Base-by-base conservation (phyloP, 139 green algal genomes). In the Mesostigma viride region DNA sequence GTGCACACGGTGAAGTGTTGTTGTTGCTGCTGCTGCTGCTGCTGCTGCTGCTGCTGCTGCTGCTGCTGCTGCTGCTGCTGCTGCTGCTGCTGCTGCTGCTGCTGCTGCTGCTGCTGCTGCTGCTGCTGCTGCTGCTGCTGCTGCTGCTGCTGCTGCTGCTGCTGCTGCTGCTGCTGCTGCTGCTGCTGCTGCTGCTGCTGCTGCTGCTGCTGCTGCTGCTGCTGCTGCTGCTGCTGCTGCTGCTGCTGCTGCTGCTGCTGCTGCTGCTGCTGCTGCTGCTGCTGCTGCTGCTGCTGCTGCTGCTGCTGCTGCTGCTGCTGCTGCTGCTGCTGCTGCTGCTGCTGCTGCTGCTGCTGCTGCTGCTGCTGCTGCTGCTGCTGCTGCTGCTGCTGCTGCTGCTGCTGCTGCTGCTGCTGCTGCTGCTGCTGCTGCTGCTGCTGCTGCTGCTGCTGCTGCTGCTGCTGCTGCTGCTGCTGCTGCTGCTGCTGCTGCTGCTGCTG, bases 201-300 rank as follows among this genome's bases (percentile, higher is more conserved):
- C 40, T 51, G 40, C 40, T 51, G 40, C 40, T 51, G 40, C 40
- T 51, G 40, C 40, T 51, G 40, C 40, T 51, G 40, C 40, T 51
- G 40, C 40, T 51, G 40, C 40, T 51, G 40, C 40, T 51, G 40
- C 40, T 51, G 40, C 40, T 51, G 40, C 40, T 51, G 40, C 40
- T 51, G 40, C 40, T 51, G 40, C 40, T 51, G 40, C 40, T 51
- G 40, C 40, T 51, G 40, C 40, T 51, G 11, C 40, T 51, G 40
- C 40, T 51, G 40, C 40, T 51, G 40, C 40, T 51, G 40, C 40
- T 51, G 40, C 40, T 51, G 40, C 40, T 51, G 40, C 40, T 51
- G 40, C 40, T 51, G 11, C 40, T 51, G 40, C 40, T 51, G 40
- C 40, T 51, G 40, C 40, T 51, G 40, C 40, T 51, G 11, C 40